Base-by-base conservation (phyloP, 1,284 basidiomycete genomes). In the Ustilago shanxiensis region DNA sequence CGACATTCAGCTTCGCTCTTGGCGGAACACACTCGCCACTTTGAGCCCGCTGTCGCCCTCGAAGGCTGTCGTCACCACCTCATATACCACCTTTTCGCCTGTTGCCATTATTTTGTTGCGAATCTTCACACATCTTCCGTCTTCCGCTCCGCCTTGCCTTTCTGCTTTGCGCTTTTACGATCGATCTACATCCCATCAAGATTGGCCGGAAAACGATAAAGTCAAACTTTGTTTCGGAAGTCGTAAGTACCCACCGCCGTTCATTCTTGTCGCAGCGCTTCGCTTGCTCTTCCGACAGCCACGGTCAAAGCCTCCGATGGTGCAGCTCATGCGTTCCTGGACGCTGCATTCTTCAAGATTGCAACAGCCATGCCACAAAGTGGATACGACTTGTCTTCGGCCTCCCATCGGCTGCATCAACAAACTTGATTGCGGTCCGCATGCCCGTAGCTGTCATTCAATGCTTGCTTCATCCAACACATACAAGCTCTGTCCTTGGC, bases 171-270 rank as follows among this genome's bases (percentile, higher is more conserved):
- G 66, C 60, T 54, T 68, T 68, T 68, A 68, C 66, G 60, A 59
- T 59, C 44, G 24, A 29, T 58, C 24, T 13, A 11, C 13, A n/a
- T 49, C n/a, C n/a, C 33, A 9, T 47, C 1, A 33, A 31, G 44
- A 31, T 52, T 47, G 18, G 24, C 24, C 45, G 49, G 31, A 45
- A 44, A 37, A 60, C 33, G 45, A 13, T 52, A 49, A 20, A 8
- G 45, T 26, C 39, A 44, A 33, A 13, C 54, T 58, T 33, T 37
- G 24, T 31, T 41, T 62, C 66, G 66, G 33, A 62, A 62, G 60
- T 62, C 41, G 66, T 68, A 59, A 63, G 66, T 68, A 68, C 41
- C 66, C 60, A 62, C 66, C 35, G 26, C 60, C 35, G 20, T 62
- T 59, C 51, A 58, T 58, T 33, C 49, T 41, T 50, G 26, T 53